Base-by-base conservation (phyloP, 2,329 filamentous ascomycete genomes). In the Aspergillus phoenicis region DNA sequence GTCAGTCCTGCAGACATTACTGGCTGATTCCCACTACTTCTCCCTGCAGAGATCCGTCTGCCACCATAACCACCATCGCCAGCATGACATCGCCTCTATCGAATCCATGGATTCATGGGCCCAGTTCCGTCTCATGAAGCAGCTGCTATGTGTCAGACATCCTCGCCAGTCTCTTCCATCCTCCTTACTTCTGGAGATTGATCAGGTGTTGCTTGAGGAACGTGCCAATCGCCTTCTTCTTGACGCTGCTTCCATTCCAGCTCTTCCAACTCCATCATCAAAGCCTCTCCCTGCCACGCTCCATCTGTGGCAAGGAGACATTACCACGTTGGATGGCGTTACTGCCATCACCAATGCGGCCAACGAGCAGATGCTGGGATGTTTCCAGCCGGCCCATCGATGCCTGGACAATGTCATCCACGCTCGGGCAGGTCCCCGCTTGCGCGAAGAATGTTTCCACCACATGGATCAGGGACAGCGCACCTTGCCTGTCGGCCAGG, bases 351-450 rank as follows among this genome's bases (percentile, higher is more conserved):
- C 68, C 17, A 70, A 70, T 22, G 67, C 68, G 5, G 67, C 68
- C 0, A 70, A 70, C 8, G 56, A 63, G 13, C 47, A 62, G 13
- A 58, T 69, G 1, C 59, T 67, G 8, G 68, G 68, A 5, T 70
- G 68, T 30, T 70, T 68, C 56, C 60, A 53, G 11, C 68, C 68
- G 2, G 58, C 62, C 10, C 67, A 70, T 30, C 62, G 62, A 33
- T 70, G 68, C 36, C 68, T 70, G 41, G 68, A 70, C 47, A 70
- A 69, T 60, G 60, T 68, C 26, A 70, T 70, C 33, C 68, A 70
- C 52, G 59, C 64, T 2, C 62, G 61, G 7, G 68, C 64, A 7
- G 68, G 68, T 7, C 67, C 68, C 11, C 64, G 66, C 11, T 63
- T 70, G 13, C 64, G 67, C 1, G 60, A 67, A 49, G 59, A 64